Evolutionary conservation across 2,329 filamentous ascomycete species (phyloP), one percentile per base, ranked within the genome.

Genomic region (Ceratocystis cubensis): DNA sequence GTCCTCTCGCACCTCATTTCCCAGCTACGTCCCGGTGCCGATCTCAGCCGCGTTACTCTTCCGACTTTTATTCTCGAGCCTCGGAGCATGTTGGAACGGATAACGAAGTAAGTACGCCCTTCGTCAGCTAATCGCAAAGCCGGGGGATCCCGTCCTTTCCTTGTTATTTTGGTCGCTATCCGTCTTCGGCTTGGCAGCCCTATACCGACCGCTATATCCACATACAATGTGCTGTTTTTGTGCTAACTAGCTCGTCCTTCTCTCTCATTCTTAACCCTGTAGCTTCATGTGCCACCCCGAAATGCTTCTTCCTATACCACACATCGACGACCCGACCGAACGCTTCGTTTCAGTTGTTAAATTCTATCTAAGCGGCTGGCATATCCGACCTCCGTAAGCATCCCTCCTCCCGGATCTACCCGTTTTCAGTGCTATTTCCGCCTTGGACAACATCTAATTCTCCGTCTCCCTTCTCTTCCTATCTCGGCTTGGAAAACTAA

Each of bases 271-370:
- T 53, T 25, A 53, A 13, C 28, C 46, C 50, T 66, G 66, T 74
- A 96, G 92, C 80, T 99, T 99, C 81, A 99, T 99, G 94, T 95
- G 93, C 72, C 94, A 99, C 75, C 94, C 94, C 50, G 94, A 99
- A 77, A 95, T 91, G 73, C 86, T 99, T 41, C 84, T 99, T 3
- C 87, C 88, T 44, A 94, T 97, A 76, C 84, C 93, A 57, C 79
- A 84, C 61, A 89, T 96, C 71, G 89, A 97, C 64, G 93, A 99
- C 73, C 93, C 94, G 0, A 80, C 91, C 66, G 81, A 93, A 73
- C 85, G 94, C 75, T 99, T 99, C 74, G 86, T 97, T 37, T 89
- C 91, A 15, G 94, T 99, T 63, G 90, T 96, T 74, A 96, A 95
- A 77, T 99, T 99, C 76, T 99, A 99, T 76, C 81, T 99, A 57